Base-by-base conservation (phyloP, 495 filamentous ascomycete species). In the Aspergillus sclerotioniger region DNA sequence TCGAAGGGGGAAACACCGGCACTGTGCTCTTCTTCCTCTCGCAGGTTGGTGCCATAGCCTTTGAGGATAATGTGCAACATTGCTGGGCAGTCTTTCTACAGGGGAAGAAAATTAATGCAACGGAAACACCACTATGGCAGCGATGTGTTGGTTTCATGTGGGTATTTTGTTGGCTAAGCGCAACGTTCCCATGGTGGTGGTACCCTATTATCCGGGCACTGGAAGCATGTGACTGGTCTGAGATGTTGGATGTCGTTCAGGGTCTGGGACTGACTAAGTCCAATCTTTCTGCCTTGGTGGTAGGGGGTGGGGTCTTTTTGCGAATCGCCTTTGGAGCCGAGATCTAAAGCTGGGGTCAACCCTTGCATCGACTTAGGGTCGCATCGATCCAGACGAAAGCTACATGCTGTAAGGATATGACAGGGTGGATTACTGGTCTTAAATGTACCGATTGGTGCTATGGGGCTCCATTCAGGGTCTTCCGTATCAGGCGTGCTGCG, bases 11-110 rank as follows among this genome's bases (percentile, higher is more conserved):
- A 13, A 31, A 51, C 13, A 54, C 62, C 3, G 57, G 60, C n/a
- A 52, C 44, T 10, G 43, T 66, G 12, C 39, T 59, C 13, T 76
- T 69, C 53, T 76, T 74, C 43, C 16, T 60, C 4, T 28, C 58
- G 3, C 59, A 65, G 50, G 58, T 64, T 12, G 1, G 72, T 8
- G 71, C 57, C 8, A 57, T 67, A 8, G 51, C 65, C 25, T 15
- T 63, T 2, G 71, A 76, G 56, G 70, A 70, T 56, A 37, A n/a
- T 8, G 56, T 66, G 4, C 66, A 67, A 51, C 20, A 16, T 58
- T n/a, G 58, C 25, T 16, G 10, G 28, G 20, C 32, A 28, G 7
- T 31, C 20, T 15, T 31, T 13, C 25, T 6, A 13, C 15, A 6
- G 21, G 28, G 31, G 21, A 13, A 15, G 13, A 9, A 6, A 8